Conservation (phyloP, 768 basidiomycete genomes). For the Boletus subparvulus region DNA sequence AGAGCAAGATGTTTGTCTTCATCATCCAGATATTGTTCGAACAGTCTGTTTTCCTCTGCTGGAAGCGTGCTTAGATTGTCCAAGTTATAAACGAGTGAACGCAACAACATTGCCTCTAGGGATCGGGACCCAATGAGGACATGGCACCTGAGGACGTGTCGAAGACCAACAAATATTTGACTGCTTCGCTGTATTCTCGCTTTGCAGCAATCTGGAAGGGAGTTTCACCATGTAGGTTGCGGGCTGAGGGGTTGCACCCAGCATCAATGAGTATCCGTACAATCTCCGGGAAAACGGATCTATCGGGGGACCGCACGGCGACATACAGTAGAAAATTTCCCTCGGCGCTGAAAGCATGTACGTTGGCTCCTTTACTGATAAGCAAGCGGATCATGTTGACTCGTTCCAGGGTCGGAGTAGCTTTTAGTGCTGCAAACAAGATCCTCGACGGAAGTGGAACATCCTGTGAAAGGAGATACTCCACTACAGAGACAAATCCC, state of each 20-base stretch:
- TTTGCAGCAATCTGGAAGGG: not conserved
- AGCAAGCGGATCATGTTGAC: conserved; percentile 2
- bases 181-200: not conserved
- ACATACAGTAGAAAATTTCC: not conserved
- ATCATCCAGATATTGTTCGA: not conserved
- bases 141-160: not conserved
- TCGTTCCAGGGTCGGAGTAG: not conserved
- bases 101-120: not conserved
- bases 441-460: not conserved
- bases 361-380: not conserved
- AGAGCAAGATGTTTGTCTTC: not conserved
- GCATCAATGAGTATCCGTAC: not conserved
- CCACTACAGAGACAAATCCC: not conserved
- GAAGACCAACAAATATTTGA: not conserved
- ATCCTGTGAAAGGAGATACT: not conserved
- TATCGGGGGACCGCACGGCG: not conserved
- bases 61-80: not conserved
- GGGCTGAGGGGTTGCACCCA: not conserved
- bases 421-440: not conserved
- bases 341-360: not conserved
- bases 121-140: not conserved
- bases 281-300: not conserved
- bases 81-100: not conserved
- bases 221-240: not conserved
- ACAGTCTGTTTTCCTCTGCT: not conserved